Evolutionary conservation across 2,329 filamentous ascomycete species (phyloP), one percentile per base, ranked within the genome.

Genomic region (Cladophialophora bantiana): DNA sequence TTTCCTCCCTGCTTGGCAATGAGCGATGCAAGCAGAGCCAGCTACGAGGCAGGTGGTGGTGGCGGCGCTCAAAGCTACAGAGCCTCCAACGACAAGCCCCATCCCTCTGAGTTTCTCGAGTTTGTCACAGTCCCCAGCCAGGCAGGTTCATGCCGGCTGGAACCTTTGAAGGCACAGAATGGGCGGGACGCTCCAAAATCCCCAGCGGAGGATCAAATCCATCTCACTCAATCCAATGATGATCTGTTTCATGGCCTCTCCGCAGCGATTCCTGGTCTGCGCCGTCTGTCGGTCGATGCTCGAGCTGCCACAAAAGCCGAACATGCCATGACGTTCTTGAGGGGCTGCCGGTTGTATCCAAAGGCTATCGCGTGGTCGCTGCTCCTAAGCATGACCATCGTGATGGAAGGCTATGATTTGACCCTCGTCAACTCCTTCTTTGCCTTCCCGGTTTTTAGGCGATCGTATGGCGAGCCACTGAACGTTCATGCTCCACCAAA

Each of bases 401-500:
- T 75, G 31, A 75, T 75, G 74, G 74, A 75, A 55, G 74, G 74
- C 15, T 75, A 72, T 56, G 75, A 77, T 56, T 66, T 72, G 38
- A 73, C 73, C 0, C 70, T 77, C 10, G 62, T 77, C 32, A 73
- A 68, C 35, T 71, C 68, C 6, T 77, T 77, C 60, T 74, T 74
- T 50, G 75, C 74, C 2, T 77, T 76, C 59, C 75, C 75, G 3
- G 65, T 68, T 9, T 77, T 77, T 50, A 68, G 86, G 34, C 56
- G 59, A 9, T 68, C 65, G n/a, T 72, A 71, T 59, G 71, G 71
- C 48, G 18, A 36, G n/a, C 64, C 64, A 5, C 26, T 62, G 4
- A 45, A 67, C 40, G 56, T 65, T 1, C 42, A 82, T 66, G 84
- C 84, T n/a, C 68, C 76, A 0, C 72, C 75, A 12, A 67, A 74